phyloP scores from a whole-genome alignment of 2,329 filamentous ascomycete species.

The Stagonosporopsis tanaceti region DNA sequence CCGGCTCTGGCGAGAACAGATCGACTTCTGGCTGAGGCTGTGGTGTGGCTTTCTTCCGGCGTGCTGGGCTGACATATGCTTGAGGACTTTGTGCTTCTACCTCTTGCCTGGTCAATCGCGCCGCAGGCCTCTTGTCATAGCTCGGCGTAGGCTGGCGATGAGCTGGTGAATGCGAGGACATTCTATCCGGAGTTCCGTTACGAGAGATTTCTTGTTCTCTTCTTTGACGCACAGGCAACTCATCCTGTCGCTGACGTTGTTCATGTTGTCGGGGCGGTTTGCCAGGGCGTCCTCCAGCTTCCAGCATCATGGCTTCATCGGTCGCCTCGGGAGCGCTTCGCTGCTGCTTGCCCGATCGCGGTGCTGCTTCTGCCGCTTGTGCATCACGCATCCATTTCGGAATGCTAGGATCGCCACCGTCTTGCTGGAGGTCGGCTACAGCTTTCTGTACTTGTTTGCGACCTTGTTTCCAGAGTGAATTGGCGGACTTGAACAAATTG shows the following conservation, averaged over 20 bases:
- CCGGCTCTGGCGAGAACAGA: slow-evolving; percentile 61
- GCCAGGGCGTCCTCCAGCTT: slow-evolving; percentile 68
- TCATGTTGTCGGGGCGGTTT: slow-evolving; percentile 45
- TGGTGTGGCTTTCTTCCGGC: slow-evolving; percentile 74
- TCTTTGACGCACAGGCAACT: slow-evolving; percentile 33
- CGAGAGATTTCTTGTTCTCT: slow-evolving; percentile 32
- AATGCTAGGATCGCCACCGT: slow-evolving; percentile 75
- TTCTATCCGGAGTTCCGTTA: slow-evolving; percentile 47
- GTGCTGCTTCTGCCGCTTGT: slow-evolving; percentile 49
- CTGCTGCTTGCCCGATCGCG: slow-evolving; percentile 30
- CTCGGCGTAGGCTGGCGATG: slow-evolving; percentile 43
- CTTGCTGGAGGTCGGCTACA: slow-evolving; percentile 81
- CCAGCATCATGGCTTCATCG: slow-evolving; percentile 77
- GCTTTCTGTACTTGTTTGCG: slow-evolving; percentile 94
- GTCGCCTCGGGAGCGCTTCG: slow-evolving; percentile 46
- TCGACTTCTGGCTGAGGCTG: slow-evolving; percentile 59
- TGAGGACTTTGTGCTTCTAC: slow-evolving; percentile 82
- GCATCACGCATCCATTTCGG: slow-evolving; percentile 95
- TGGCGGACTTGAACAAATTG: slow-evolving; percentile 90
- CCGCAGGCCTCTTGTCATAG: slow-evolving; percentile 54
- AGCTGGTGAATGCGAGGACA: slow-evolving; percentile 51
- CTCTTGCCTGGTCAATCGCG: slow-evolving; percentile 74
- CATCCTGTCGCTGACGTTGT: slow-evolving; percentile 32
- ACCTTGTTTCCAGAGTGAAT: slow-evolving; percentile 92
- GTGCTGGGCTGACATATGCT: slow-evolving; percentile 85